These are phyloP conservation scores for Lophiotrema nucula DNA, from an alignment of 495 filamentous ascomycete species.

Conservation along the genomic window DNA sequence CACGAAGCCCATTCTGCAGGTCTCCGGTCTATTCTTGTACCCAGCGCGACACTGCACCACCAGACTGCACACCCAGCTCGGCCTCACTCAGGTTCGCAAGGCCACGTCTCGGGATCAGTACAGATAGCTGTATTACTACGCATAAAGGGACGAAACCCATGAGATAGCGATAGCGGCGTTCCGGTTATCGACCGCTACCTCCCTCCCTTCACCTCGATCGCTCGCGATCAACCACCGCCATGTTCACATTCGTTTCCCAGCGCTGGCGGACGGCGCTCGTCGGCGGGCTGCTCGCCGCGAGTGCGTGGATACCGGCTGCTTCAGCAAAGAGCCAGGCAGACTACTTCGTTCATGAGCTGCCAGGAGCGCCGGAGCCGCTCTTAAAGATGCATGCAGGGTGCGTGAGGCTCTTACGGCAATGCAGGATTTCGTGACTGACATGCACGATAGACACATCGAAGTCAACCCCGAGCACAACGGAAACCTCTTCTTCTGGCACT, in stretches of 20 bases:
- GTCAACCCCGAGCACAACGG: conserved; percentile 79
- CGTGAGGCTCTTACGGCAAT: conserved; percentile 37
- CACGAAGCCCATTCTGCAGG: too few species aligned
- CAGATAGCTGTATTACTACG: too few species aligned
- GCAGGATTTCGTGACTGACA: conserved; percentile 1
- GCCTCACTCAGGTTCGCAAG: too few species aligned
- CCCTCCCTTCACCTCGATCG: not conserved
- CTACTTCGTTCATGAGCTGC: conserved; percentile 82
- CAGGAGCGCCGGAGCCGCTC: conserved; percentile 78
- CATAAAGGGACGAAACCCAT: too few species aligned
- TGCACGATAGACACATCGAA: conserved; percentile 73
- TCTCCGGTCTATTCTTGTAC: too few species aligned
- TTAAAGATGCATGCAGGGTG: conserved; percentile 98
- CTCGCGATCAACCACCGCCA: conserved; percentile 1
- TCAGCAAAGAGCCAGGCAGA: conserved; percentile 65
- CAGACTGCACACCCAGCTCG: too few species aligned
- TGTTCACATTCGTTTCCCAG: conserved; percentile 17
- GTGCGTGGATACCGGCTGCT: conserved; percentile 27
- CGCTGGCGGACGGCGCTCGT: conserved; percentile 33
- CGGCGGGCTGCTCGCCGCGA: conserved; percentile 21
- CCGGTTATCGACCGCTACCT: conserved; percentile 8
- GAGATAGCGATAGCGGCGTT: conserved; percentile 28
- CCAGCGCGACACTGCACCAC: too few species aligned
- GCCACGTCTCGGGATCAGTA: too few species aligned
- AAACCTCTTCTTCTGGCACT: conserved; percentile 98